Evolutionary conservation across 2,329 filamentous ascomycete genomes (phyloP).

Genomic region (Coniella vitis): DNA sequence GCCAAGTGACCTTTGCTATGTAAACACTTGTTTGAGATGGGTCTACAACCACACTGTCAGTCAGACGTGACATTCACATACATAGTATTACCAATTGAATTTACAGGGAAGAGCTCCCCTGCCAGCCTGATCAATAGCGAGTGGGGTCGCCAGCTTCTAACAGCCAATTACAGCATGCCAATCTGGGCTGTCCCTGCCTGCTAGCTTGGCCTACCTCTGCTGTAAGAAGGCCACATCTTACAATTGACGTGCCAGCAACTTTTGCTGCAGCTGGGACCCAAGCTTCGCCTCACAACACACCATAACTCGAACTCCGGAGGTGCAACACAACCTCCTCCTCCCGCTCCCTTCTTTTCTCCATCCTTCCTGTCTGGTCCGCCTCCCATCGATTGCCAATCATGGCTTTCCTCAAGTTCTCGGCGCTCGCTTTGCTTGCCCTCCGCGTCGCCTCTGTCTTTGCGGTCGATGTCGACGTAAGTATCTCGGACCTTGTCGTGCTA

Average conservation of each 20-base stretch:
- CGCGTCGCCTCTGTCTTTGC: conserved; percentile 60
- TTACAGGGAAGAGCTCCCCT: not conserved
- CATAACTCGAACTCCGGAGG: conserved; percentile 2
- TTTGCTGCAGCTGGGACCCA: not conserved
- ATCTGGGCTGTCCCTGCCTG: not conserved
- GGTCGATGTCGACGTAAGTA: conserved; percentile 50
- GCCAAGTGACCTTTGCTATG: too few relatives aligned
- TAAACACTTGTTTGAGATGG: too few relatives aligned
- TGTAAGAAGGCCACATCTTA: conserved; percentile 16
- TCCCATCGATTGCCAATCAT: conserved; percentile 41
- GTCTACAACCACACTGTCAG: too few relatives aligned
- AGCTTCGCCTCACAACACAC: conserved; percentile 2
- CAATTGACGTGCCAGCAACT: conserved; percentile 13
- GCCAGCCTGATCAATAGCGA: too few relatives aligned
- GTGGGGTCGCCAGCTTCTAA: not conserved
- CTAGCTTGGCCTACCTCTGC: conserved; percentile 9
- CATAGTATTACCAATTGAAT: too few relatives aligned
- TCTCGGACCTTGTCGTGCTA: not conserved
- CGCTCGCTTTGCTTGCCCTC: conserved; percentile 65
- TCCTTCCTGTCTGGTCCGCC: conserved; percentile 11
- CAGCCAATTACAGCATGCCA: not conserved
- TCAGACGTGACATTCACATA: too few relatives aligned
- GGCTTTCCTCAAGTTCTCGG: conserved; percentile 66
- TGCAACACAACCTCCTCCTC: conserved; percentile 12
- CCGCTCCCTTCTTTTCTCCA: conserved; percentile 2